Evolutionary conservation across 495 filamentous ascomycete species (phyloP).

Genomic region (Podospora sp.): DNA sequence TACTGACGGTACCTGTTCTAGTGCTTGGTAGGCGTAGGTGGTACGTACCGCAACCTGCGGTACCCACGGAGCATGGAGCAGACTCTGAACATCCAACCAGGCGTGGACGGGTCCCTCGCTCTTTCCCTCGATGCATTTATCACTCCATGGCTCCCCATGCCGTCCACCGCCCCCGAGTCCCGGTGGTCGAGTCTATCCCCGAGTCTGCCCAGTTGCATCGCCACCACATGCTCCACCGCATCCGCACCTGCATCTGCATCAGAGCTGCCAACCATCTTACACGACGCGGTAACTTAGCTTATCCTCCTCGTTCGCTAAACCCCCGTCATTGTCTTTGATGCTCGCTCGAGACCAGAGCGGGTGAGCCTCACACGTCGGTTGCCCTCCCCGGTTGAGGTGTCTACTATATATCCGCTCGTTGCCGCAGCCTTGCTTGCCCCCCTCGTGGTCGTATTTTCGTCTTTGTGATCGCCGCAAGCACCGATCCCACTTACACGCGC

Average conservation of each 20-base stretch:
- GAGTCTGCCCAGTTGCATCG: slow-evolving; percentile 4
- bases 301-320: not conserved
- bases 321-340: not conserved
- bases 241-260: not conserved
- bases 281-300: not conserved
- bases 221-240: not conserved
- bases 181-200: not conserved
- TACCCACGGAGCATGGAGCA: not conserved
- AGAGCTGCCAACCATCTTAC: not conserved
- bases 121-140: not conserved
- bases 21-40: not conserved
- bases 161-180: not conserved
- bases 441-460: not conserved
- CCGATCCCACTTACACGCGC: not conserved
- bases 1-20: not conserved
- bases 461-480: not conserved
- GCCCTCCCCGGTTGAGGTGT: not conserved
- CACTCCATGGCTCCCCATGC: not conserved
- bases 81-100: not conserved
- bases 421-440: not conserved
- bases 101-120: not conserved
- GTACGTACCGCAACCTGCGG: not conserved
- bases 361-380: not conserved
- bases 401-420: not conserved
- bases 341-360: not conserved